These are phyloP conservation scores for Blastocystis sp. DNA, from an alignment of 352 stramenopile genomes.

Conservation along the genomic window DNA sequence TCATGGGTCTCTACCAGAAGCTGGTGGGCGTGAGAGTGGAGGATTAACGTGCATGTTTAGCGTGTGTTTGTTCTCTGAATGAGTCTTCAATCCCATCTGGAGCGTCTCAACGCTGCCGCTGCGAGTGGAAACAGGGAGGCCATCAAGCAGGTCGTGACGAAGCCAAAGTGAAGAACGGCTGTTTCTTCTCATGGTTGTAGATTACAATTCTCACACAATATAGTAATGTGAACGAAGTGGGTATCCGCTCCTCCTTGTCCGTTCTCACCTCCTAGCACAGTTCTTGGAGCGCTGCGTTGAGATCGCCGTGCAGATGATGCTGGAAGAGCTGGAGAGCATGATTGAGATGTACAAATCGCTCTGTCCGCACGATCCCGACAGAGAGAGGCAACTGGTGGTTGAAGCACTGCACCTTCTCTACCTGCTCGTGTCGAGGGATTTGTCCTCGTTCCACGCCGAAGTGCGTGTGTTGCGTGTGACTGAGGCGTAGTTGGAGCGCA, in stretches of 20 bases:
- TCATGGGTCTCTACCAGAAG: too few species aligned
- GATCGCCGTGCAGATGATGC: conserved; percentile 5
- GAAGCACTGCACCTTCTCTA: conserved; percentile 41
- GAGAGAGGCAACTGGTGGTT: conserved; percentile 18
- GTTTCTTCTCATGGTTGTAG: background rate
- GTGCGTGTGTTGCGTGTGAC: background rate
- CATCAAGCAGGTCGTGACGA: conserved; percentile 28
- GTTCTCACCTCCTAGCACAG: conserved; percentile 9
- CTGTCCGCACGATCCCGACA: conserved; percentile 12
- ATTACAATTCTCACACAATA: background rate
- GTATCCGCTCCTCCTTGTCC: background rate
- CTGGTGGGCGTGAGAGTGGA: too few species aligned
- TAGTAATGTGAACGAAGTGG: background rate
- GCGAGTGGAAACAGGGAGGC: too few species aligned
- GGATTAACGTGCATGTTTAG: too few species aligned
- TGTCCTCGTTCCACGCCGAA: conserved; percentile 31
- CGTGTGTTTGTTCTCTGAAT: too few species aligned
- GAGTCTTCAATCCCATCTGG: too few species aligned
- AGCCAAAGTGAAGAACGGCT: background rate
- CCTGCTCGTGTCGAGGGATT: conserved; percentile 17
- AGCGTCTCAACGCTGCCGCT: too few species aligned
- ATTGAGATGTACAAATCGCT: conserved; percentile 47
- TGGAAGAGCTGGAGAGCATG: background rate
- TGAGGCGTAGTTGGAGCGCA: background rate
- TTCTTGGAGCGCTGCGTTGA: conserved; percentile 34